Evolutionary conservation across 2,329 filamentous ascomycete species (phyloP).

Genomic region (Juglanconis juglandina): DNA sequence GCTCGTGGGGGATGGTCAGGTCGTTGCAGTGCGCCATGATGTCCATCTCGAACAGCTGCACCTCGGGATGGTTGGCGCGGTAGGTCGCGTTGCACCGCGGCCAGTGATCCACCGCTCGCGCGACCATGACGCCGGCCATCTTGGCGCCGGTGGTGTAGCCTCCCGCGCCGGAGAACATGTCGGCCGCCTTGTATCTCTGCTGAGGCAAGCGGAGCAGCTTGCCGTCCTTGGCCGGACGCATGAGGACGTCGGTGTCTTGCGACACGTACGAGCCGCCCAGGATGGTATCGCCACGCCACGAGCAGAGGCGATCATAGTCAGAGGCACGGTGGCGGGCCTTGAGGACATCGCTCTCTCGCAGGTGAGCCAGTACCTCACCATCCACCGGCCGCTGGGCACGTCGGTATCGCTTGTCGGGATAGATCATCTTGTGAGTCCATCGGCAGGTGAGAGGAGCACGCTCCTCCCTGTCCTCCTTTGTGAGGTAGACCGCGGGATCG

Average conservation of each 20-base stretch:
- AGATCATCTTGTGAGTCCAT: slow-evolving; percentile 41
- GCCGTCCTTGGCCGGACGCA: background rate
- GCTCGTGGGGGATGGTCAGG: slow-evolving; percentile 30
- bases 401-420: slow-evolving; percentile 26
- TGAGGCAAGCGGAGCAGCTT: slow-evolving; percentile 17
- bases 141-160: slow-evolving; percentile 65
- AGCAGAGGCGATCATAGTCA: slow-evolving; percentile 29
- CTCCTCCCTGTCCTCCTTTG: slow-evolving; percentile 22
- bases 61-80: slow-evolving; percentile 52
- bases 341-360: slow-evolving; percentile 27
- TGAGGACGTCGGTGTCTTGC: slow-evolving; percentile 25
- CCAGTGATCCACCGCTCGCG: slow-evolving; percentile 64
- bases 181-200: slow-evolving; percentile 63
- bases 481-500: slow-evolving; percentile 19
- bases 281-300: slow-evolving; percentile 36
- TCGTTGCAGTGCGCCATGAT: slow-evolving; percentile 29
- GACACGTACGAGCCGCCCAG: slow-evolving; percentile 37
- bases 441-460: slow-evolving; percentile 47
- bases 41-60: slow-evolving; percentile 44
- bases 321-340: slow-evolving; percentile 18
- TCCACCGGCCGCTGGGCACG: slow-evolving; percentile 19
- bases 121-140: slow-evolving; percentile 53
- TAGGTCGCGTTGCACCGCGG: slow-evolving; percentile 56
- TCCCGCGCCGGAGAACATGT: slow-evolving; percentile 71
- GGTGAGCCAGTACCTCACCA: slow-evolving; percentile 34